Base-by-base conservation (phyloP, 106 monocot genomes). In the Acorus gramineus region DNA sequence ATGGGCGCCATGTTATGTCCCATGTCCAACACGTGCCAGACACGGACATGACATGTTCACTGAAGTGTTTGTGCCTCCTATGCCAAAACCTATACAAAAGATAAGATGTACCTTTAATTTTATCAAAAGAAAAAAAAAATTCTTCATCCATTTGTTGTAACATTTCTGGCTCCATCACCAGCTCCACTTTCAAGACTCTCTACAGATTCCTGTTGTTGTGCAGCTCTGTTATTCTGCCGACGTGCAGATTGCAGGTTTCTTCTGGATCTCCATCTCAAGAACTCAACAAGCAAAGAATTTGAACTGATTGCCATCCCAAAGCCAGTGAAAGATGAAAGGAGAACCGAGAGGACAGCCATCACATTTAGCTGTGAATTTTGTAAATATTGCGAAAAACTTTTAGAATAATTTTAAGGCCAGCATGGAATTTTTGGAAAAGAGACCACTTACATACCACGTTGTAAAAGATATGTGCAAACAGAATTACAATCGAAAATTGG, bases 391-490 rank as follows among this genome's bases (percentile, higher is more conserved):
- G n/a, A 13, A 44, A 5, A 46, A 14, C 4, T 47, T 4, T 49
- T 46, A 14, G 54, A 45, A 53, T 54, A 59, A 50, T 12, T 48
- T 72, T 12, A 61, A 5, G 4, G 61, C 9, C 52, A 56, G 9
- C 3, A 3, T 61, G 61, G 11, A 42, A 48, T 13, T 42, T 45
- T 60, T 43, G 7, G 11, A 13, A 12, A 69, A 57, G 49, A 12
- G 64, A 56, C 6, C 14, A 43, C 9, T 73, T 75, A 56, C 70
- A 9, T 85, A 91, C 96, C 85, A 85, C 66, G 60, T 77, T 74
- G 69, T 85, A 96, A 73, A 96, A 96, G 63, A 96, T 80, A 60
- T 96, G 96, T 46, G 91, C 96, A 79, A 96, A 91, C 43, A 91
- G 70, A 66, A 96, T 87, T 7, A 96, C 87, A 64, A 87, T 65